Evolutionary conservation across 148 eudicot species (phyloP).

Genomic region (Rhododendron kiyosumense): DNA sequence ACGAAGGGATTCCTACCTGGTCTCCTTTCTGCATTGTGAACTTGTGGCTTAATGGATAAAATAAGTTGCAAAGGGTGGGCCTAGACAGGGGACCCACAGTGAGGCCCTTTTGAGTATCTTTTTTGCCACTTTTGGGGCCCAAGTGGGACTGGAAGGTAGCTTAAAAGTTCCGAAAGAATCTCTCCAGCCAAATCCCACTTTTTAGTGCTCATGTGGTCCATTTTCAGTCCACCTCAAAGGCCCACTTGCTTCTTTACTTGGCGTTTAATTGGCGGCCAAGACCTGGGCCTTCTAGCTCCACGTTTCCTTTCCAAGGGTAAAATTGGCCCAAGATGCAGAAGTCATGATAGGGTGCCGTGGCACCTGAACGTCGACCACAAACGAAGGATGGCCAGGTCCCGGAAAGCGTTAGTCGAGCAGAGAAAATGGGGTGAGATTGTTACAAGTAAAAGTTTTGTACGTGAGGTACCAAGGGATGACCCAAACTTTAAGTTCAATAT

Average conservation of each 20-base stretch:
- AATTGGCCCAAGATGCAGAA: neutral
- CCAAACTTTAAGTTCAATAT: neutral
- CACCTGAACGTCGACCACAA: neutral
- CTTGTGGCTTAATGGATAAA: neutral
- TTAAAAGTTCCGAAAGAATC: constrained; percentile 7
- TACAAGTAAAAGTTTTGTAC: neutral
- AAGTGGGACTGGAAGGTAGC: constrained; percentile 3
- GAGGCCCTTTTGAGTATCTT: neutral
- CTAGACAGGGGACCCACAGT: neutral
- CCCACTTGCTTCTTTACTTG: neutral
- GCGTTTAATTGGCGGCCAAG: neutral
- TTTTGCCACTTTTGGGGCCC: neutral
- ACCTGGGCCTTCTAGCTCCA: neutral
- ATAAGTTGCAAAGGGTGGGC: neutral
- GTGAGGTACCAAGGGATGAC: neutral
- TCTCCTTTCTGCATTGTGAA: neutral
- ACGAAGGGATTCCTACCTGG: neutral
- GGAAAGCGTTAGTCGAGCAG: neutral
- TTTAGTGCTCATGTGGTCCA: constrained; percentile 9
- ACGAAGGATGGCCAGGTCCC: neutral
- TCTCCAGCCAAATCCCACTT: constrained; percentile 8
- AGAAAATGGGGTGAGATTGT: too few species aligned
- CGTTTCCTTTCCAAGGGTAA: neutral
- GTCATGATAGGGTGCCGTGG: neutral
- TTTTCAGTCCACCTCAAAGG: neutral